Percentiles rank a stretch among this genome's conserved stretches.
These are phyloP conservation scores for Epipyxis sp. DNA, from an alignment of 108 stramenopile genomes.

Conservation along the genomic window DNA sequence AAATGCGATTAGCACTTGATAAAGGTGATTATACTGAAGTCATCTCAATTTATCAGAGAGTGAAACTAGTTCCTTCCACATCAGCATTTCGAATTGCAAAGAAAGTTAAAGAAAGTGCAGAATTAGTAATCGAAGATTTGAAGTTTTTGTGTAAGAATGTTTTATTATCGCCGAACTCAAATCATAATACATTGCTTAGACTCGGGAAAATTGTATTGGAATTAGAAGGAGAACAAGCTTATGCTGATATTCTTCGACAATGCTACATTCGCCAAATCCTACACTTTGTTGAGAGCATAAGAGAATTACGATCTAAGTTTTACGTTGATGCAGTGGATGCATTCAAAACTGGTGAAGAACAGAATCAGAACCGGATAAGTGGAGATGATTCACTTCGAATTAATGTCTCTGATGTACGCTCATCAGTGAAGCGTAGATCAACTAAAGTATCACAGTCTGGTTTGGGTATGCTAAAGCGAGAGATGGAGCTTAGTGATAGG, in stretches of 20 bases:
- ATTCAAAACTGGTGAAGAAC: constrained; percentile 18
- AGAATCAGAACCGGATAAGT: too few relatives aligned
- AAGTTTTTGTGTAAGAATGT: background rate
- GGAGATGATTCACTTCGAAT: background rate
- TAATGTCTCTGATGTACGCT: background rate
- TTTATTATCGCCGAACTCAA: background rate
- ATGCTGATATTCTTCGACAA: background rate
- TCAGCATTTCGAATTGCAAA: background rate
- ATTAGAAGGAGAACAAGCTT: background rate
- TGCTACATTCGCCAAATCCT: background rate
- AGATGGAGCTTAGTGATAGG: background rate
- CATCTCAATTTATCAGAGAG: constrained; percentile 8
- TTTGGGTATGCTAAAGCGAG: background rate
- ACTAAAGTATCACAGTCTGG: background rate
- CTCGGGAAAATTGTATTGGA: background rate
- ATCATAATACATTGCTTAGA: background rate
- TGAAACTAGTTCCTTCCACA: constrained; percentile 11
- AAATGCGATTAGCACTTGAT: background rate
- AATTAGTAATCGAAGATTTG: background rate
- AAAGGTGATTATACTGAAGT: constrained; percentile 10
- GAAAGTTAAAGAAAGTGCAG: background rate
- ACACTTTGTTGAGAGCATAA: background rate
- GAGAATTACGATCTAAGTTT: background rate
- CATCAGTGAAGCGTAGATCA: background rate
- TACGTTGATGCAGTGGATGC: background rate